A percentile compares a stretch with the other conserved stretches of the same genome.
Evolutionary conservation across 2,329 filamentous ascomycete genomes (phyloP).

Genomic region (Pyrenochaeta sp.): DNA sequence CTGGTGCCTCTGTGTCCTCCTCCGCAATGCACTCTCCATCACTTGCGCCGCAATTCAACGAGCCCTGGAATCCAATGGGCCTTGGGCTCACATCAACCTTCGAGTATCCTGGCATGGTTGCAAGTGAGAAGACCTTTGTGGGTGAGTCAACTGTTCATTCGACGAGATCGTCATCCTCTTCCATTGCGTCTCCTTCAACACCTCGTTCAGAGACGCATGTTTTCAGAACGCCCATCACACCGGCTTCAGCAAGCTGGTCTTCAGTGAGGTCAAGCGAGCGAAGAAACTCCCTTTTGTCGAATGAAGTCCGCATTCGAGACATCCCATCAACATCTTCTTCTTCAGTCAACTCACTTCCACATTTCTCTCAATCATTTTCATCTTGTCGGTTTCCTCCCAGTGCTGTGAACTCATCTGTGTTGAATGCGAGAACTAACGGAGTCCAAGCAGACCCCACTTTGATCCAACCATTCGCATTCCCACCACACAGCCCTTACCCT

Average conservation of each 20-base stretch:
- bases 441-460: constrained; percentile 63
- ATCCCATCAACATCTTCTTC: constrained; percentile 17
- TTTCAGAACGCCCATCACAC: constrained; percentile 45
- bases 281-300: constrained; percentile 40
- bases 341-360: constrained; percentile 24
- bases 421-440: constrained; percentile 19
- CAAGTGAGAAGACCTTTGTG: constrained; percentile 58
- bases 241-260: constrained; percentile 52
- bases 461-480: constrained; percentile 61
- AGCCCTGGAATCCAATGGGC: constrained; percentile 67
- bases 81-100: constrained; percentile 68
- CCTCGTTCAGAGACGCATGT: constrained; percentile 22
- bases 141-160: constrained; percentile 59
- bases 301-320: constrained; percentile 30
- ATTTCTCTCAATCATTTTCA: constrained; percentile 26
- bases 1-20: constrained; percentile 60
- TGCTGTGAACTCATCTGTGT: not conserved
- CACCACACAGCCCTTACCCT: constrained; percentile 52
- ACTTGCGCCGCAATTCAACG: constrained; percentile 68
- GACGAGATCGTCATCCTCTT: constrained; percentile 18
- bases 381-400: constrained; percentile 52
- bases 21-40: constrained; percentile 62
- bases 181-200: constrained; percentile 27
- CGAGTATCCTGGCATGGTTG: constrained; percentile 59
- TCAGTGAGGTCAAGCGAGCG: constrained; percentile 20